Evolutionary conservation across 345 rosid species (phyloP), one percentile per base, ranked within the genome.

Genomic region (Hibiscus trionum): DNA sequence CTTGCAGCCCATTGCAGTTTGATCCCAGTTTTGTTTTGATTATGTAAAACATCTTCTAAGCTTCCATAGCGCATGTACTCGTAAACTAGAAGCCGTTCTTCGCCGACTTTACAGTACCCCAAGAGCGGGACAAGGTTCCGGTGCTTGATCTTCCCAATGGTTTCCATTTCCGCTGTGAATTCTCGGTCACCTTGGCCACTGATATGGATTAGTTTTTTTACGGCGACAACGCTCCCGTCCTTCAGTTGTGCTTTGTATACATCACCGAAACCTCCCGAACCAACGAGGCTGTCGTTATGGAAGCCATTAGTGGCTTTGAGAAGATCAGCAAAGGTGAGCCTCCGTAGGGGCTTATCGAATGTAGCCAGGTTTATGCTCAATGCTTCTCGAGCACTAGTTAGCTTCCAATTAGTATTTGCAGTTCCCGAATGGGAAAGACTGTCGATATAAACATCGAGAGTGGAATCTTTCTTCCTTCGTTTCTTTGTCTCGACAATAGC

Each of bases 121-220:
- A 95, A 83, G 64, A 95, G 92, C 1, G 99, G 93, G 27, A 92
- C 99, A 16, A 95, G 91, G 82, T 92, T 95, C 65, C 89, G 69
- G 79, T 95, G 97, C 91, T 90, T 95, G 82, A 95, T 90, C 78
- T 88, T 89, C 71, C 99, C 97, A 1, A 92, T 95, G 10, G 99
- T 95, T 73, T 95, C 97, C 99, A 95, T 95, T 81, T 95, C 99
- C 0, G 97, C 93, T 15, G 83, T 90, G 87, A 95, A 95, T 78
- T 95, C 97, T 68, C 96, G 77, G 63, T 95, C 97, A 4, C 99
- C 99, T 78, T 95, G 97, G 72, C 99, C 99, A 39, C 97, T 95
- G 47, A 95, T 80, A 44, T 88, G 99, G 58, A 85, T 89, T 73
- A 95, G 83, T 77, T 95, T 95, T 89, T 95, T 95, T 79, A 95